Evolutionary conservation across 129 eudicot genomes (phyloP).

Genomic region (Silybum marianum): DNA sequence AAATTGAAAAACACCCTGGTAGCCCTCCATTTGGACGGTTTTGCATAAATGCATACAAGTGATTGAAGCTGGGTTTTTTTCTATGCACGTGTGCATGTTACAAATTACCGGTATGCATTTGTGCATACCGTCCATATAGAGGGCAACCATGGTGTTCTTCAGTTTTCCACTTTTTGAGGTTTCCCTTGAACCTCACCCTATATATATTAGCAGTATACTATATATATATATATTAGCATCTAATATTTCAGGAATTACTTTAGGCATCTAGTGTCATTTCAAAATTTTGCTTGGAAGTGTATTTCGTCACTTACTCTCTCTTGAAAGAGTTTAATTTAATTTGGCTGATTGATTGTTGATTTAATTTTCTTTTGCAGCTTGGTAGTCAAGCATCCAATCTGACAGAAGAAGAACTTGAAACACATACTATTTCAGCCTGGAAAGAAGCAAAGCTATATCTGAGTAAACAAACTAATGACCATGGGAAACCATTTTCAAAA

Average conservation of each 20-base stretch:
- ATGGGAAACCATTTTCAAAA: conserved; percentile 48
- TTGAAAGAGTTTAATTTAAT: neutral
- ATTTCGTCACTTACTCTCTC: neutral
- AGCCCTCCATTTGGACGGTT: too few species aligned
- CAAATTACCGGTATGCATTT: too few species aligned
- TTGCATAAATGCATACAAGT: too few species aligned
- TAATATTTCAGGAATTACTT: neutral
- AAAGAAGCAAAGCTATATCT: conserved; percentile 76
- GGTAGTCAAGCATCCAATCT: conserved; percentile 83
- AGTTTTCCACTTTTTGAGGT: too few species aligned
- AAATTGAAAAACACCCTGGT: too few species aligned
- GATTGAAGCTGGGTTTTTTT: too few species aligned
- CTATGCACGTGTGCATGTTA: too few species aligned
- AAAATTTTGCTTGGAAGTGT: neutral
- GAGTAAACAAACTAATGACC: conserved; percentile 59
- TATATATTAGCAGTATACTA: too few species aligned
- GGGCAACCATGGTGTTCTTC: too few species aligned
- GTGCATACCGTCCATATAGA: too few species aligned
- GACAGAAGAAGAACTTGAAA: conserved; percentile 95
- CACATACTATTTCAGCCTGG: conserved; percentile 96
- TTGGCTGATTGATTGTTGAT: neutral
- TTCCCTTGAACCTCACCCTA: too few species aligned
- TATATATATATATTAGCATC: neutral
- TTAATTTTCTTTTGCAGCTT: conserved; percentile 54
- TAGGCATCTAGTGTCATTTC: neutral